These are phyloP conservation scores for Zostera marina DNA, from an alignment of 116 monocot genomes.

Conservation along the genomic window DNA sequence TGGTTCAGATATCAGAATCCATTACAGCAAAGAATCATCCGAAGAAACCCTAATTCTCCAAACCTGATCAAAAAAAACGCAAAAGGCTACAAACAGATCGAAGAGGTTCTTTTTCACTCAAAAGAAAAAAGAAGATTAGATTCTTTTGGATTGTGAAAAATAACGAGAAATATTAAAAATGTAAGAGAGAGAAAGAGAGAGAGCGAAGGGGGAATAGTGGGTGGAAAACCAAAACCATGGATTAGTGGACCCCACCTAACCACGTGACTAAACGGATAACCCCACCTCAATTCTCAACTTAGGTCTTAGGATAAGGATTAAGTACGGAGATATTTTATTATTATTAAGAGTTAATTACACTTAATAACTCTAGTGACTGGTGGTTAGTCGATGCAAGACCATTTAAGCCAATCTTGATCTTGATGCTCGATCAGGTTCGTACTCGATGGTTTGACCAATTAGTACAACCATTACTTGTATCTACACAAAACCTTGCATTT, in stretches of 20 bases:
- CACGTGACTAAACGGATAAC: background rate
- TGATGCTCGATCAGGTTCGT: too few relatives aligned
- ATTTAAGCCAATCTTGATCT: too few relatives aligned
- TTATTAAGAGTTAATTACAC: too few relatives aligned
- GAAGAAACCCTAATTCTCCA: background rate
- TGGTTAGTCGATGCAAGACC: too few relatives aligned
- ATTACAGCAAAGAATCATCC: background rate
- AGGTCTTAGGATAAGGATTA: background rate
- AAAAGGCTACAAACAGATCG: background rate
- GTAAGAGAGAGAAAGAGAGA: too few relatives aligned
- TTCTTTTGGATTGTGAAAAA: background rate
- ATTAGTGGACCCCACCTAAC: background rate
- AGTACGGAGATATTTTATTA: background rate
- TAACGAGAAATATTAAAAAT: background rate
- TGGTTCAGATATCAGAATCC: background rate
- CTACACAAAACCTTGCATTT: conserved; percentile 67
- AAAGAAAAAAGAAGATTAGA: too few relatives aligned
- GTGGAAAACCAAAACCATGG: background rate
- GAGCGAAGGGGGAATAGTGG: too few relatives aligned
- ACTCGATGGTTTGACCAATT: too few relatives aligned
- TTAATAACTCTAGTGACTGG: too few relatives aligned
- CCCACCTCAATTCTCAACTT: background rate
- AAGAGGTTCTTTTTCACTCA: too few relatives aligned
- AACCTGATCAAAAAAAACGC: background rate
- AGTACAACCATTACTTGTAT: conserved; percentile 15